Evolutionary conservation across 2,329 filamentous ascomycete species (phyloP).

Genomic region (Colletotrichum siamense): DNA sequence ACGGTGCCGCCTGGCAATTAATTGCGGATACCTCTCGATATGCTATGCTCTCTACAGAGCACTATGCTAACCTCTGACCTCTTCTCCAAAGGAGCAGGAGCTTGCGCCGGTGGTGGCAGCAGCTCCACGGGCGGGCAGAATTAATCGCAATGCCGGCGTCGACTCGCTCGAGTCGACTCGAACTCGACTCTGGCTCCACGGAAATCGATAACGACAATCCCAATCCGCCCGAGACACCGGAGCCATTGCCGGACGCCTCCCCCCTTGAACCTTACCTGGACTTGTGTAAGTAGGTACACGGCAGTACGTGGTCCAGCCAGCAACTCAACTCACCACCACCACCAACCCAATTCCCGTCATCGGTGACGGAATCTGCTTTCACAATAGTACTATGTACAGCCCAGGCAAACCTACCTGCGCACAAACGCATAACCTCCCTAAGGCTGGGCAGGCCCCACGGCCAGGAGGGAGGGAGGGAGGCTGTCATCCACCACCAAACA

Average conservation of each 20-base stretch:
- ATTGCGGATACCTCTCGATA: neutral
- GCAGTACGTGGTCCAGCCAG: neutral
- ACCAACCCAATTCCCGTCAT: constrained; percentile 1
- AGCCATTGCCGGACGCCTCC: neutral
- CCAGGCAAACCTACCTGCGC: neutral
- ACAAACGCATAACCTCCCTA: neutral
- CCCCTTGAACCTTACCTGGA: constrained; percentile 3
- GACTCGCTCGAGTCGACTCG: neutral
- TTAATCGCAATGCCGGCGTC: neutral
- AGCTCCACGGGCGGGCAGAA: neutral
- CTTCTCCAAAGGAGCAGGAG: neutral
- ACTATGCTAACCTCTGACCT: neutral
- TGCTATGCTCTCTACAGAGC: neutral
- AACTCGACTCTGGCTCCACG: neutral
- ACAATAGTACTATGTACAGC: neutral
- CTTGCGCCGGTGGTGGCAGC: neutral
- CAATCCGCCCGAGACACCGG: neutral
- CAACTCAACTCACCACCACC: neutral
- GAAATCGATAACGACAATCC: neutral
- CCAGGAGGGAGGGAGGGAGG: neutral
- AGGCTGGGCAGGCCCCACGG: neutral
- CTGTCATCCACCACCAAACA: constrained; percentile 14
- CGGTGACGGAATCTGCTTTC: neutral
- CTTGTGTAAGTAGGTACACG: neutral
- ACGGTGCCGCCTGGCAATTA: neutral